Conservation (phyloP, 768 basidiomycete species). For the Cystobasidium tubakii region DNA sequence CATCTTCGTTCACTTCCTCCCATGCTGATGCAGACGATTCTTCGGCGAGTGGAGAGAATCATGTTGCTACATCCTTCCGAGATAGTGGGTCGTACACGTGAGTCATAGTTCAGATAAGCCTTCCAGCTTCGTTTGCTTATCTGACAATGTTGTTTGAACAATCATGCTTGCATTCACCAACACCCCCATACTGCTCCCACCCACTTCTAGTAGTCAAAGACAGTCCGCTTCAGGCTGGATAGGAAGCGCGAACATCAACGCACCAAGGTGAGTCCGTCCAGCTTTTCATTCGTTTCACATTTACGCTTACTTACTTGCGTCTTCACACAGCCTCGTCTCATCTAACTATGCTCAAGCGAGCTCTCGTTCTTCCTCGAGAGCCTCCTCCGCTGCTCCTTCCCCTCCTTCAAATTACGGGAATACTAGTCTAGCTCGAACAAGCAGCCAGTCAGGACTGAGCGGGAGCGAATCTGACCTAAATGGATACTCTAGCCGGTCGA, state of each 20-base stretch:
- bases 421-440: neutral
- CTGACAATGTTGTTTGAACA: neutral
- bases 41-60: neutral
- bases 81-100: neutral
- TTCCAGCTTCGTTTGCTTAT: neutral
- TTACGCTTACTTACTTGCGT: neutral
- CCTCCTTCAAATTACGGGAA: neutral
- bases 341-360: neutral
- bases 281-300: neutral
- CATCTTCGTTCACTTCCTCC: neutral
- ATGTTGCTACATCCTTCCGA: neutral
- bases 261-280: neutral
- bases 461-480: neutral
- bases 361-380: slow-evolving; percentile 1
- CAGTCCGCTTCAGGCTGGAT: neutral
- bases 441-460: neutral
- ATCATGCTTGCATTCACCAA: too few relatives aligned
- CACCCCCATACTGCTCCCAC: neutral
- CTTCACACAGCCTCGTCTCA: neutral
- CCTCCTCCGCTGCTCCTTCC: neutral
- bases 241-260: neutral
- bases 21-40: neutral
- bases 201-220: neutral
- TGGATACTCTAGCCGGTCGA: neutral
- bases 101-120: neutral